These are phyloP conservation scores for Penicillium sp. DNA, from an alignment of 2,329 filamentous ascomycete genomes.

Conservation along the genomic window DNA sequence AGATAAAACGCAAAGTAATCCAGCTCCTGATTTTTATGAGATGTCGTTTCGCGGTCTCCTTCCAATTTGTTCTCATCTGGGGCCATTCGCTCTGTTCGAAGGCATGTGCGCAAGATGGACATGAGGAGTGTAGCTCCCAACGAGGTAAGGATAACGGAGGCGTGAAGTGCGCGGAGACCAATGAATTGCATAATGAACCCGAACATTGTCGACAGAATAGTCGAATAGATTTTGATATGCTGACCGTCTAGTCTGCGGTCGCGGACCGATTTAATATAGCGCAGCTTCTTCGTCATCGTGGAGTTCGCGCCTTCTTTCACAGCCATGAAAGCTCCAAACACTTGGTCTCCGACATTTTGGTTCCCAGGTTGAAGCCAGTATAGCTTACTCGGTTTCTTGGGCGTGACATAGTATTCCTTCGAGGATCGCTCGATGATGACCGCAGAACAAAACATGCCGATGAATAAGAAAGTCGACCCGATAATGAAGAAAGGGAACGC, in stretches of 20 bases:
- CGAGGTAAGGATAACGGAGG: constrained; percentile 37
- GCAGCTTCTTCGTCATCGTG: constrained; percentile 11
- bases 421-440: constrained; percentile 36
- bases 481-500: constrained; percentile 35
- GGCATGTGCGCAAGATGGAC: constrained; percentile 34
- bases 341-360: constrained; percentile 39
- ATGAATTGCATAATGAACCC: constrained; percentile 42
- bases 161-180: constrained; percentile 38
- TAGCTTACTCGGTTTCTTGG: constrained; percentile 28
- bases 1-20: constrained; percentile 34
- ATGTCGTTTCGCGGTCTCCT: constrained; percentile 19
- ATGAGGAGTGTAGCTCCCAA: constrained; percentile 38
- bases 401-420: constrained; percentile 24
- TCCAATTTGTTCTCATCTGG: constrained; percentile 29
- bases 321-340: constrained; percentile 37
- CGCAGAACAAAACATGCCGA: constrained; percentile 37
- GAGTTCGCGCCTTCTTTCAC: constrained; percentile 22
- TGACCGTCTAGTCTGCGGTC: constrained; percentile 11
- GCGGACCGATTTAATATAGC: constrained; percentile 31
- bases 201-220: constrained; percentile 26
- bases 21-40: constrained; percentile 31
- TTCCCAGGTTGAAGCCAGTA: constrained; percentile 42
- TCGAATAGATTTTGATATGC: constrained; percentile 19
- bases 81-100: constrained; percentile 33
- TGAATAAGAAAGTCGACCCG: constrained; percentile 32